Percentiles rank a stretch among this genome's conserved stretches.
These are phyloP conservation scores for Aspergillus arachidicola DNA, from an alignment of 2,329 filamentous ascomycete species.

Conservation along the genomic window DNA sequence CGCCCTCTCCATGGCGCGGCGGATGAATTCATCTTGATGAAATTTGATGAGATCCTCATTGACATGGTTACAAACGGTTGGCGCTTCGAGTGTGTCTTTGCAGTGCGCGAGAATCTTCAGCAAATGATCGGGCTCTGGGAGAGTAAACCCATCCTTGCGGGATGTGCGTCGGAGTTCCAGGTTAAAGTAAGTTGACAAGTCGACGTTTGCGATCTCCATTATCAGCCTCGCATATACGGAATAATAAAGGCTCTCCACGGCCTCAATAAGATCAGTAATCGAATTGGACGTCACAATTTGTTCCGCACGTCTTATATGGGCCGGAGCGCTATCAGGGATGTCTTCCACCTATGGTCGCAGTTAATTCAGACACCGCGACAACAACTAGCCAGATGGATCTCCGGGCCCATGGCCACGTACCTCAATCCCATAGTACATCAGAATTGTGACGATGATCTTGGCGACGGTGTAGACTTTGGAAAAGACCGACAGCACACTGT, in stretches of 20 bases:
- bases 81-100: conserved; percentile 35
- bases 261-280: conserved; percentile 34
- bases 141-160: conserved; percentile 20
- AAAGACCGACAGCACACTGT: conserved; percentile 33
- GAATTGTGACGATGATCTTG: conserved; percentile 36
- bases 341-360: conserved; percentile 33
- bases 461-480: conserved; percentile 39
- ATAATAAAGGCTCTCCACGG: conserved; percentile 41
- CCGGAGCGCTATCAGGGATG: conserved; percentile 29
- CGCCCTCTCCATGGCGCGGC: conserved; percentile 23
- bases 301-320: conserved; percentile 36
- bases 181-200: conserved; percentile 37
- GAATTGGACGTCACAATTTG: conserved; percentile 29
- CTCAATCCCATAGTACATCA: conserved; percentile 37
- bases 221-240: conserved; percentile 38
- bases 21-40: conserved; percentile 34
- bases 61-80: conserved; percentile 28
- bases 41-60: conserved; percentile 29
- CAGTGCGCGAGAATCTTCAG: conserved; percentile 36
- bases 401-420: conserved; percentile 24
- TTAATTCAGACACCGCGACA: neutral
- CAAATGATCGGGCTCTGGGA: conserved; percentile 40
- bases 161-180: conserved; percentile 24
- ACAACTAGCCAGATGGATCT: neutral
- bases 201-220: conserved; percentile 40